Evolutionary conservation across 2,329 filamentous ascomycete genomes (phyloP), one percentile per base, ranked within the genome.

Genomic region (Phialophora chinensis): DNA sequence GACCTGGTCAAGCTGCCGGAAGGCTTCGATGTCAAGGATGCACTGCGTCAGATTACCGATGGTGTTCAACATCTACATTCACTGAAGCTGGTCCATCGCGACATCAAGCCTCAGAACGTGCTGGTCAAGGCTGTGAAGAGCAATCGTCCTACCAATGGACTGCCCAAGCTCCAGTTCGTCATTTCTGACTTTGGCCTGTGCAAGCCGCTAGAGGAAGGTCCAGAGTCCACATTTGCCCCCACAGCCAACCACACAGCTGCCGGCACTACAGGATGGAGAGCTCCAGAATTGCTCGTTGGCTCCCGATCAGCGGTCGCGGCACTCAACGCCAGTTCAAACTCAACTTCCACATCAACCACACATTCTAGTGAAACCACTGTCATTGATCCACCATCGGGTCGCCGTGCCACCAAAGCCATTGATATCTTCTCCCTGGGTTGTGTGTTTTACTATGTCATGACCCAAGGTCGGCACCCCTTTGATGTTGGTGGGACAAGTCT

Each of bases 391-490:
- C 72, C 83, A 58, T 84, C 82, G 4, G 88, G 87, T 72, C 89
- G 93, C 66, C 91, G 95, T 60, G 94, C 96, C 6, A 99, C 96
- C 54, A 90, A 95, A 54, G 92, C 95, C 8, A 97, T 98, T 68
- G 95, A 99, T 76, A 97, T 99, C 29, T 99, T 99, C 81, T 97
- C 93, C 0, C 86, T 99, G 42, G 95, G 95, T 1, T 90, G 97
- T 61, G 93, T 99, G n/a, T 99, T 97, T 82, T 98, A 93, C 81
- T 99, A 97, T 77, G 93, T 98, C n/a, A 84, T 99, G 66, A 97
- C 94, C 1, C 91, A 93, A 69, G 95, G 95, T 17, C 87, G 86
- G 1, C 95, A 99, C 77, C 95, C 95, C 0, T 99, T 96, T 74
- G 94, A 97, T 76, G 93, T 93, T 69, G 93, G 95, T 63, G 93